Percentiles rank a stretch among this genome's conserved stretches.
Conservation (phyloP, 2,329 filamentous ascomycete species). For the Ophiosphaerella korrae region DNA sequence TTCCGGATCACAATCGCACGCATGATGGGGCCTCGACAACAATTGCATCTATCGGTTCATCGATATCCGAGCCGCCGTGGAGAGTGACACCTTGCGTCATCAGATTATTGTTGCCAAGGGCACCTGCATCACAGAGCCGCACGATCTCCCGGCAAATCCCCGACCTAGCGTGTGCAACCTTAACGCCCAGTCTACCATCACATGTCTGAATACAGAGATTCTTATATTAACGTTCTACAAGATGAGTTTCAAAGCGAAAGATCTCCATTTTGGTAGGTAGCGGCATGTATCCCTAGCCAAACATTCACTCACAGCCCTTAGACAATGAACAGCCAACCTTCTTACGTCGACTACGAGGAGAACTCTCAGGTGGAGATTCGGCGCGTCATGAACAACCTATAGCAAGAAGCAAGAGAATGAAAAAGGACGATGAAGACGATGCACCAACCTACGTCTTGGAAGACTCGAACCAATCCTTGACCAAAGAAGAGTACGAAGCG, state of each 20-base stretch:
- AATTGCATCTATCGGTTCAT: background rate
- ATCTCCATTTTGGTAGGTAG: constrained; percentile 65
- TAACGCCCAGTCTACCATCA: constrained; percentile 5
- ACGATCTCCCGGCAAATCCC: constrained; percentile 8
- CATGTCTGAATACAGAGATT: background rate
- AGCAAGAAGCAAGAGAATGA: constrained; percentile 52
- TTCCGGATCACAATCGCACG: background rate
- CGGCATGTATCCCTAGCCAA: background rate
- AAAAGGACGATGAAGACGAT: constrained; percentile 72
- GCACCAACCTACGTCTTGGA: constrained; percentile 77
- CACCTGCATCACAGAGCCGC: constrained; percentile 11
- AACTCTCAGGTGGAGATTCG: constrained; percentile 57
- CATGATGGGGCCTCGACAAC: background rate
- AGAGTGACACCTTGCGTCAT: constrained; percentile 3
- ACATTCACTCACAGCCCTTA: constrained; percentile 48
- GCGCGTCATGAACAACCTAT: constrained; percentile 53
- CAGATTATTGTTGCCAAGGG: constrained; percentile 11
- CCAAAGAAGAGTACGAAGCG: constrained; percentile 56
- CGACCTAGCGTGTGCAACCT: constrained; percentile 5
- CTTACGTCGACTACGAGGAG: constrained; percentile 56
- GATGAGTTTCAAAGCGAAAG: constrained; percentile 69
- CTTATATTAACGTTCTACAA: constrained; percentile 45
- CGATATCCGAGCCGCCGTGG: background rate
- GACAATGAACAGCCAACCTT: constrained; percentile 58
- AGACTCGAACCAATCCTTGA: constrained; percentile 67